Conservation (phyloP, 1,139 yeast species). For the Nakaseomyces sp. region DNA sequence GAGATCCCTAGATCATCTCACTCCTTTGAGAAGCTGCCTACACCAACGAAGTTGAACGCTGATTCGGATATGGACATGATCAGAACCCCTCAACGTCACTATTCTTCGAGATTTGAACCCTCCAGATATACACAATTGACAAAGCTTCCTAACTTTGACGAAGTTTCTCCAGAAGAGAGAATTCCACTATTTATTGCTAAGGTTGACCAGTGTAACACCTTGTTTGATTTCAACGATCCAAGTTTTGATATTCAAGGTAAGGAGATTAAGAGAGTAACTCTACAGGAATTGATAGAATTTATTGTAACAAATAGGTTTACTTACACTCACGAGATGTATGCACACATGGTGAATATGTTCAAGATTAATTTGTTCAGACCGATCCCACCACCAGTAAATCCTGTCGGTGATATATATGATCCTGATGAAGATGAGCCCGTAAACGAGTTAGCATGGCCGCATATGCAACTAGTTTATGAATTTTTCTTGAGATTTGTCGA, state of each 20-base stretch:
- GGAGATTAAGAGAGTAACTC: conserved; percentile 77
- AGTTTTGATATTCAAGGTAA: conserved; percentile 87
- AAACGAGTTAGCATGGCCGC: conserved; percentile 96
- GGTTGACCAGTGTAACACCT: conserved; percentile 86
- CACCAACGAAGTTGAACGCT: conserved; percentile 36
- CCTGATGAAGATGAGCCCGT: conserved; percentile 99
- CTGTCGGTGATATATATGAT: conserved; percentile 89
- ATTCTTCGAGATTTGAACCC: conserved; percentile 87
- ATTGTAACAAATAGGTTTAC: conserved; percentile 74
- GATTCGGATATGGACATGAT: conserved; percentile 49
- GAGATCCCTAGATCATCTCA: conserved; percentile 39
- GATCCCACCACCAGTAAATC: conserved; percentile 96
- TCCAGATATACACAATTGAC: conserved; percentile 66
- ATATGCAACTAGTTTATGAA: conserved; percentile 94
- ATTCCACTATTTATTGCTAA: conserved; percentile 75
- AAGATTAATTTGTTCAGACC: conserved; percentile 84
- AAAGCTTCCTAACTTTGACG: conserved; percentile 81
- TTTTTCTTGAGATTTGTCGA: conserved; percentile 88
- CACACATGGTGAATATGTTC: conserved; percentile 84
- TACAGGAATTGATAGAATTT: conserved; percentile 83
- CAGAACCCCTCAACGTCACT: conserved; percentile 82
- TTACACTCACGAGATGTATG: conserved; percentile 85
- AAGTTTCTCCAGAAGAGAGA: conserved; percentile 80
- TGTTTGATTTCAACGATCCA: conserved; percentile 92
- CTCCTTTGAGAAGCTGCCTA: conserved; percentile 38